A percentile compares a stretch with the other conserved stretches of the same genome.
Evolutionary conservation across 352 stramenopile species (phyloP).

Genomic region (Phytopythium litorale): DNA sequence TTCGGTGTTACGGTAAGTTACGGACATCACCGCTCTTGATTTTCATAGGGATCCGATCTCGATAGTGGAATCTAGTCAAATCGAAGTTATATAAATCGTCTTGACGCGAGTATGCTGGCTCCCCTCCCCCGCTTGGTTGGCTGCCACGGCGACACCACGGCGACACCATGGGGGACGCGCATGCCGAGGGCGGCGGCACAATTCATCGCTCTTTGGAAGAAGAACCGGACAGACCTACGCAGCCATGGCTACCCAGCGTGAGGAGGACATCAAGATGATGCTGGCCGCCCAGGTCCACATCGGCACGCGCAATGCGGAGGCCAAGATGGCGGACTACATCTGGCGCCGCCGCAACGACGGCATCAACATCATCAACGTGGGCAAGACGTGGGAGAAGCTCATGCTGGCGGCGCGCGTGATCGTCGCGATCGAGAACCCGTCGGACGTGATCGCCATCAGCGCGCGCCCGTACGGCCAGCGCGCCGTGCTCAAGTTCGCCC

Average conservation of each 20-base stretch:
- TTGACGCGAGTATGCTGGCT: too few relatives aligned
- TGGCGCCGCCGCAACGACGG: slow-evolving; percentile 98
- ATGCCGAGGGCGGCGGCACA: slow-evolving; percentile 6
- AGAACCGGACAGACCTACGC: slow-evolving; percentile 31
- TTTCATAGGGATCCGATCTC: too few relatives aligned
- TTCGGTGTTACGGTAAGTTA: too few relatives aligned
- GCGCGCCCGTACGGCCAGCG: slow-evolving; percentile 99
- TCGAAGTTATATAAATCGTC: too few relatives aligned
- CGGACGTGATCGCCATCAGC: slow-evolving; percentile 99
- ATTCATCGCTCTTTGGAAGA: slow-evolving; percentile 46
- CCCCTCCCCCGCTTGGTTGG: slow-evolving; percentile 5
- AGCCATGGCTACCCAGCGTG: slow-evolving; percentile 87
- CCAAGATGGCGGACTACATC: slow-evolving; percentile 99
- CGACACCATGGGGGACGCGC: background rate
- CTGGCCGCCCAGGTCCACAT: slow-evolving; percentile 99
- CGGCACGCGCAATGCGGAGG: slow-evolving; percentile 98
- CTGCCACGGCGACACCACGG: slow-evolving; percentile 1
- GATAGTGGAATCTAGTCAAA: too few relatives aligned
- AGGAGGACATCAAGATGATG: slow-evolving; percentile 99
- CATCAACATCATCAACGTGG: slow-evolving; percentile 99
- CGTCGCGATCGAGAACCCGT: slow-evolving; percentile 99
- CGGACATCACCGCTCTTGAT: too few relatives aligned
- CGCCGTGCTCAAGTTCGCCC: slow-evolving; percentile 99
- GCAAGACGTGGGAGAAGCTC: slow-evolving; percentile 99
- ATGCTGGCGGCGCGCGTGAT: slow-evolving; percentile 99